Evolutionary conservation across 441 rosid genomes (phyloP).

Genomic region (Francoa sonchifolia): DNA sequence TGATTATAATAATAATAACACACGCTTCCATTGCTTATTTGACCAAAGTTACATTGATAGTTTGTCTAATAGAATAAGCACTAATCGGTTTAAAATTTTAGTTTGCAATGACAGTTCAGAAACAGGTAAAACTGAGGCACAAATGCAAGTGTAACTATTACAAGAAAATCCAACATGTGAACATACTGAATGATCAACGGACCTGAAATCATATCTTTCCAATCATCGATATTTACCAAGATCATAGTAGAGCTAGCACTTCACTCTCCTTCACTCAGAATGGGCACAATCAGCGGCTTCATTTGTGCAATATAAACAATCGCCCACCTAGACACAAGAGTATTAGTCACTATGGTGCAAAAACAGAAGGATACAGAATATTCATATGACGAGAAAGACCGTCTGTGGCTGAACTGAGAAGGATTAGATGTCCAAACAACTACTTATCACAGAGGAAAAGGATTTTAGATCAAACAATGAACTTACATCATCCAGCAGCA

Average conservation of each 20-base stretch:
- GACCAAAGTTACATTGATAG: conserved; percentile 16
- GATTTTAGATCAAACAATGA: conserved; percentile 6
- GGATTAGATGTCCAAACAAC: no score
- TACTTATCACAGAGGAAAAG: no score
- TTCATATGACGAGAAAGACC: no score
- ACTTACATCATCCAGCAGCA: conserved; percentile 99
- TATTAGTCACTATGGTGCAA: neutral
- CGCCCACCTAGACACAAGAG: conserved; percentile 64
- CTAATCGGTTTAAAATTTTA: no score
- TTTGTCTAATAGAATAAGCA: conserved; percentile 9
- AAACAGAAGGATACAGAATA: neutral
- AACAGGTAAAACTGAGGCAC: conserved; percentile 4
- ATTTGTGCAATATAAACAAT: conserved; percentile 88
- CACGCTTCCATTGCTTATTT: conserved; percentile 13
- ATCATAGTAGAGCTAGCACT: conserved; percentile 8
- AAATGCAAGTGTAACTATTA: conserved; percentile 17
- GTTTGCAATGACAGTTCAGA: conserved; percentile 12
- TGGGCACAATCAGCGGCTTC: conserved; percentile 92
- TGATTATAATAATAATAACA: no score
- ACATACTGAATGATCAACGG: conserved; percentile 12
- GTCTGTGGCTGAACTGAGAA: no score
- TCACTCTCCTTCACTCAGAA: conserved; percentile 63
- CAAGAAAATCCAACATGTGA: conserved; percentile 16
- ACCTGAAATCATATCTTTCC: conserved; percentile 9
- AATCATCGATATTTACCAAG: neutral